Base-by-base conservation (phyloP, 345 rosid species). In the Lepidium africanum region DNA sequence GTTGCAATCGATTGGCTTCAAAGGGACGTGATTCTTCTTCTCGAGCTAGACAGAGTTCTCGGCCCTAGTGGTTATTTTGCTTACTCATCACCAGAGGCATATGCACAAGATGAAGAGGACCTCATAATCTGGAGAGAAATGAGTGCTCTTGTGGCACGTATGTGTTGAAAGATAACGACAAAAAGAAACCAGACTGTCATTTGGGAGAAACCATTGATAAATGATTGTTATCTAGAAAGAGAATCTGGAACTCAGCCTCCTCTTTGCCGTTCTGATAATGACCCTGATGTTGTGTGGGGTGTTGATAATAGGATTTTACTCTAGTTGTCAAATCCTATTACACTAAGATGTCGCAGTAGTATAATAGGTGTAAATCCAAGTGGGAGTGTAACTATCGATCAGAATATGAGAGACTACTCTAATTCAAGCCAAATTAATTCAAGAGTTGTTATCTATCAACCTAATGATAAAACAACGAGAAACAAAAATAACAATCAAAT, bases 1-100 rank as follows among this genome's bases (percentile, higher is more conserved):
- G 96, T 47, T 92, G 98, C 74, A 80, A 89, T 92, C 46, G 96
- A 89, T 80, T 92, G 96, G 96, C 98, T 89, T 59, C 98, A 92
- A 67, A 86, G 96, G 70, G 91, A 89, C 16, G 95, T 91, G 13
- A 82, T 92, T 60, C 92, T 92, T 78, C 96, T 89, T 54, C 95
- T 92, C 42, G 98, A 92, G 81, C 84, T 92, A 35, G 96, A 92
- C 78, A 85, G 96, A 74, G 53, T 92, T 59, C 98, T 92, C 32
- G 79, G 90, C 79, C 95, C 98, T 32, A 92, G 96, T 59, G 98
- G 96, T 45, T 92, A 92, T 66, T 92, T 92, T 75, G 98, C 88
- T 17, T 89, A 92, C 80, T 92, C 98, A 40, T 89, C 96, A 62
- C 98, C 96, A 52, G 98, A 92, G 77, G 98, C 96, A 16, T 92